These are phyloP conservation scores for Sporothrix brasiliensis DNA, from an alignment of 2,329 filamentous ascomycete genomes.

Conservation along the genomic window DNA sequence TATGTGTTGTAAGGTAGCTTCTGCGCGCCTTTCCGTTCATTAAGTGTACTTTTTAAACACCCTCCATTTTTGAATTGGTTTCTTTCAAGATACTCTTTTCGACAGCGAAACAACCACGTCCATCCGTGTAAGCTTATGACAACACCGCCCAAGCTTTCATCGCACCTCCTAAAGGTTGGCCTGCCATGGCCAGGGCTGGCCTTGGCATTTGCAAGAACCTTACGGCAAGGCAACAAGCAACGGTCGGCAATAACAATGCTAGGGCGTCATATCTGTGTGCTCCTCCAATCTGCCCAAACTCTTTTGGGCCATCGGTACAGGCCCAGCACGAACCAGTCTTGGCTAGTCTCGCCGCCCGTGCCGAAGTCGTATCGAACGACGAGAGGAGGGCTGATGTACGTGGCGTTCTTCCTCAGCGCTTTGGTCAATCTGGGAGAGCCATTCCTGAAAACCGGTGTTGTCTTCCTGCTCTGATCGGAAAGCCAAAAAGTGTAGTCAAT, in stretches of 20 bases:
- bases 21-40: too few species aligned
- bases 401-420: background rate
- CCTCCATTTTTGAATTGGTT: too few species aligned
- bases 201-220: background rate
- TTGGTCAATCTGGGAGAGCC: background rate
- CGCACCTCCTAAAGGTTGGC: background rate
- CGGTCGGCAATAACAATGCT: background rate
- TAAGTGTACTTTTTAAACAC: too few species aligned
- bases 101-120: background rate
- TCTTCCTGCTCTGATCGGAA: too few species aligned
- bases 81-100: too few species aligned
- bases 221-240: background rate
- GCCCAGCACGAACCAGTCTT: constrained; percentile 16
- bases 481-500: too few species aligned
- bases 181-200: background rate
- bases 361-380: constrained; percentile 2
- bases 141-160: background rate
- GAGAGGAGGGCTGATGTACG: constrained; percentile 1
- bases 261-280: background rate
- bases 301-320: constrained; percentile 25
- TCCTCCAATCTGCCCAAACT: background rate
- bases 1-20: too few species aligned
- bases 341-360: background rate
- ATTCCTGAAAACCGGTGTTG: background rate
- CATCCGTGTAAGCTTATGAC: background rate